Evolutionary conservation across 148 eudicot species (phyloP), one percentile per base, ranked within the genome.

Genomic region (Polygonum aviculare): DNA sequence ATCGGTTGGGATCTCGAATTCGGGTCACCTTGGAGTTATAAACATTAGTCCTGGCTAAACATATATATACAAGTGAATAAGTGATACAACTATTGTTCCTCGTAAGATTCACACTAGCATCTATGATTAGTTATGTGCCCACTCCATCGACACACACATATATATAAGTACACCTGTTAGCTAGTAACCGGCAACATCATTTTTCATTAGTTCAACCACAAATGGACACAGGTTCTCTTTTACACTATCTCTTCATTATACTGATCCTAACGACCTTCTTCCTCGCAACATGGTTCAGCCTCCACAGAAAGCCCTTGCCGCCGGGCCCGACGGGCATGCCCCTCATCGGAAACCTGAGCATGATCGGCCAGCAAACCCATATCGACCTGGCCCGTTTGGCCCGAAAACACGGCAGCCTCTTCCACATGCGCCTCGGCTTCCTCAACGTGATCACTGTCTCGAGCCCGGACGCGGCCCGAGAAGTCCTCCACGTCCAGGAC

Each of bases 321-420:
- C 85, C 85, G n/a, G 83, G 85, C 38, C 85, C 83, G 0, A 40
- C 16, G 38, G 78, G 76, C n/a, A 75, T 77, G 75, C 87, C 87
- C 0, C 0, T 85, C 33, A 15, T 85, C 38, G 87, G 87, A 2
- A 74, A 79, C 14, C 71, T 80, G n/a, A 83, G 75, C 18, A 78
- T 75, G 12, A 65, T 85, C 0, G 82, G 88, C 3, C 12, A 47
- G 63, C 62, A 82, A 77, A 83, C 85, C 2, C 88, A 85, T 26
- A 59, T 60, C 9, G 45, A 80, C 12, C 78, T 85, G 31, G 78
- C 79, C 48, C 38, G 76, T 0, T 12, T 85, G 78, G 85, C 87
- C 2, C 71, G 39, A 65, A 78, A 52, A n/a, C 74, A 77, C 31
- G 85, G 87, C 14, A 77, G 75, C 5, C 33, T 82, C 0, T 77